A percentile compares a stretch with the other conserved stretches of the same genome.
Conservation (phyloP, 2,329 filamentous ascomycete species). For the Xylaria sp. region DNA sequence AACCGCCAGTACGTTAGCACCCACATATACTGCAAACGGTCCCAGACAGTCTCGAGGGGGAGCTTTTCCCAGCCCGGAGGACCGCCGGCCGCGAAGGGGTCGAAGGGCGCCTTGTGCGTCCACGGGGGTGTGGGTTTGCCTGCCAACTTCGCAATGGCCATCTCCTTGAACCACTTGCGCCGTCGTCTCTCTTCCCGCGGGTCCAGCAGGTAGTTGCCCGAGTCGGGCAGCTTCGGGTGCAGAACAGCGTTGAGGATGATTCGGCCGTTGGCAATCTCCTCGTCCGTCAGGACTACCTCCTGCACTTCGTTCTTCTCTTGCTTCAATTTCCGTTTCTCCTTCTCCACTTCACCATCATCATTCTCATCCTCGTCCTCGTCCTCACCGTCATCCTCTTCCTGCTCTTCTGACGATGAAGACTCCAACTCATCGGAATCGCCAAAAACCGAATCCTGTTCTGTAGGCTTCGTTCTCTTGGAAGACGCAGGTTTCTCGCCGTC, state of each 20-base stretch:
- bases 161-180: background rate
- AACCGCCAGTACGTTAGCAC: constrained; percentile 18
- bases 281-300: background rate
- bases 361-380: background rate
- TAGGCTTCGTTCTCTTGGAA: background rate
- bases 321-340: background rate
- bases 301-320: background rate
- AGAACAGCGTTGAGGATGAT: background rate
- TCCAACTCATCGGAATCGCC: background rate
- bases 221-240: background rate
- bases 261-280: background rate
- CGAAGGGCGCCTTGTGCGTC: background rate
- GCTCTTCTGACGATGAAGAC: too few species aligned
- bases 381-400: background rate
- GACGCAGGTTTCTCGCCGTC: background rate
- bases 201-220: constrained; percentile 18
- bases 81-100: background rate
- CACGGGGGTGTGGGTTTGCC: background rate
- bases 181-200: constrained; percentile 1
- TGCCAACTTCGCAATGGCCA: background rate
- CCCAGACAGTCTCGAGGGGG: constrained; percentile 9
- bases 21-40: constrained; percentile 20
- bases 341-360: background rate
- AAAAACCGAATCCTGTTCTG: background rate
- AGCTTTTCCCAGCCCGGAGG: constrained; percentile 2